phyloP scores from a whole-genome alignment of 208 protist species.

The Leishmania aethiopica region DNA sequence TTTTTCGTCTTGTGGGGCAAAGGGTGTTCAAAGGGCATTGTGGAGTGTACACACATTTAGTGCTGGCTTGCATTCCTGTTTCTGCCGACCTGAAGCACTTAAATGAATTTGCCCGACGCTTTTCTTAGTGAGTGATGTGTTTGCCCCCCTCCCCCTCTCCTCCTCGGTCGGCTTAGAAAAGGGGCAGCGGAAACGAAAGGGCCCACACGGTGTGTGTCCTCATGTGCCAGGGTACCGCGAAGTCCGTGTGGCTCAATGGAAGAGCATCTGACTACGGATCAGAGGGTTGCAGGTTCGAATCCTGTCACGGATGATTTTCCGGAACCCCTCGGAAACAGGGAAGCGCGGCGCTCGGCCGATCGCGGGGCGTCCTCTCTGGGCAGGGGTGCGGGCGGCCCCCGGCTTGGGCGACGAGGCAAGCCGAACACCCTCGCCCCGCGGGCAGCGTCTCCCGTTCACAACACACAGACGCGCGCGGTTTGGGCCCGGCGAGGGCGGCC shows the following conservation, averaged over 20 bases:
- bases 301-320: constrained; percentile 87
- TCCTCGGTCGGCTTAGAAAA: no score
- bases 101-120: not conserved
- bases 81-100: no score
- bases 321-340: no score
- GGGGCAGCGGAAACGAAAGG: not conserved
- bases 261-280: constrained; percentile 92
- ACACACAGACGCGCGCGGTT: no score
- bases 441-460: no score
- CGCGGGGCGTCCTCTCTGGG: no score
- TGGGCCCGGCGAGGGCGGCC: no score
- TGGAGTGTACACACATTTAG: not conserved
- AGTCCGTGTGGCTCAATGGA: constrained; percentile 90
- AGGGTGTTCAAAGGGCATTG: not conserved
- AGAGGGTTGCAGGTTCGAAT: constrained; percentile 92
- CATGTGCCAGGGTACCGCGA: rapidly evolving
- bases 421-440: no score
- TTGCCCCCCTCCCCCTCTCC: not conserved
- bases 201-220: rapidly evolving
- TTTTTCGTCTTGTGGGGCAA: not conserved
- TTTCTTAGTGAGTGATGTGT: no score
- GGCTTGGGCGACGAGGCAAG: no score
- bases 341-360: no score
- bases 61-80: not conserved
- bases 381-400: no score